A percentile compares a stretch with the other conserved stretches of the same genome.
These are phyloP conservation scores for Teratosphaeria pseudoeucalypti DNA, from an alignment of 2,329 filamentous ascomycete species.

Conservation along the genomic window DNA sequence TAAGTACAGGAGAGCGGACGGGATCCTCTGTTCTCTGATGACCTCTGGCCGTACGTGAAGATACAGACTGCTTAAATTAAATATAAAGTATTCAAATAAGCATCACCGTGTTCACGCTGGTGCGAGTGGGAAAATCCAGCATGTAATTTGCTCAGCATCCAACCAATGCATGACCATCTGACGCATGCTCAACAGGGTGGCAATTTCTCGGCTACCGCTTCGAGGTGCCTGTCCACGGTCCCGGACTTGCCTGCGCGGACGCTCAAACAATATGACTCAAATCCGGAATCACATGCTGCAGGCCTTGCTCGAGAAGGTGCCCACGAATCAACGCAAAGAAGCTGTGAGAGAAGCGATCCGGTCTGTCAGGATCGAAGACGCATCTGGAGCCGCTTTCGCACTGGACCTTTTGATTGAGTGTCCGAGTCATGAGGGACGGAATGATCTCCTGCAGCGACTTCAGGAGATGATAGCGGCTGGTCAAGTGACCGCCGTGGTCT, in stretches of 20 bases:
- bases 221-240: neutral
- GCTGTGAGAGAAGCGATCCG: slow-evolving; percentile 8
- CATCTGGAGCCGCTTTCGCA: neutral
- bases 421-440: slow-evolving; percentile 5
- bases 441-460: slow-evolving; percentile 2
- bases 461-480: slow-evolving; percentile 1
- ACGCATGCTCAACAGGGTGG: neutral
- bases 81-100: too few species aligned
- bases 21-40: too few species aligned
- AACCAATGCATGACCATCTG: neutral
- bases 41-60: too few species aligned
- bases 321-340: slow-evolving; percentile 8
- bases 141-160: neutral
- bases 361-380: neutral
- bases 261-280: neutral
- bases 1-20: too few species aligned
- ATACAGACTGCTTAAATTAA: too few species aligned
- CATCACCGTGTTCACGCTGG: too few species aligned
- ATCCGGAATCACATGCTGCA: neutral
- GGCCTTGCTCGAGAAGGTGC: slow-evolving; percentile 13
- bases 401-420: neutral
- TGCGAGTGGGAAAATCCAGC: neutral
- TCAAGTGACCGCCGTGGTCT: neutral
- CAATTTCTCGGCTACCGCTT: neutral
- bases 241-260: neutral